Evolutionary conservation across 2,329 filamentous ascomycete genomes (phyloP).

Genomic region (Fusarium kyushuense): DNA sequence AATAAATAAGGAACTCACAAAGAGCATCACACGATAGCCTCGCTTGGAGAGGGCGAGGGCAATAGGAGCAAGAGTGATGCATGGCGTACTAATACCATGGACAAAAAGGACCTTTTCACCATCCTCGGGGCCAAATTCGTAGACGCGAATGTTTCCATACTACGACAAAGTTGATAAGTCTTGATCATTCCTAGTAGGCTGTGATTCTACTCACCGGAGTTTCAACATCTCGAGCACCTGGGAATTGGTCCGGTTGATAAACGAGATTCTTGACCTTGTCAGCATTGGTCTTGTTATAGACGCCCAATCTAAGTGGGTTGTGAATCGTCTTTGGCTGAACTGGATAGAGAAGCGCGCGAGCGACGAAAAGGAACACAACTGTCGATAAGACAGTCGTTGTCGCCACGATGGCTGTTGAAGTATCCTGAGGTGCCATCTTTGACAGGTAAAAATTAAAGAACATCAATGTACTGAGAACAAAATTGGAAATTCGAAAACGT

Average conservation of each 20-base stretch:
- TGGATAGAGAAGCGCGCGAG: slow-evolving; percentile 56
- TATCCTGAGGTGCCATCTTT: slow-evolving; percentile 31
- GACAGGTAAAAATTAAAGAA: background rate
- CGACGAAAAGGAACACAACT: slow-evolving; percentile 54
- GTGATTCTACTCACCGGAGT: slow-evolving; percentile 65
- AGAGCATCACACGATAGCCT: slow-evolving; percentile 85
- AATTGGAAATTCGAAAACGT: slow-evolving; percentile 4
- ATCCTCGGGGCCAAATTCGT: slow-evolving; percentile 82
- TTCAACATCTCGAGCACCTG: slow-evolving; percentile 77
- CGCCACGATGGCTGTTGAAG: slow-evolving; percentile 50
- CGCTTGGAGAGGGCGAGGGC: slow-evolving; percentile 74
- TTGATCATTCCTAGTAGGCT: background rate
- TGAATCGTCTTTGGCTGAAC: slow-evolving; percentile 55
- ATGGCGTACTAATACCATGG: slow-evolving; percentile 87
- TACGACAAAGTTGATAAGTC: slow-evolving; percentile 43
- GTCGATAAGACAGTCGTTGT: slow-evolving; percentile 59
- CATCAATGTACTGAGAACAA: background rate
- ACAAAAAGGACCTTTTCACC: slow-evolving; percentile 82
- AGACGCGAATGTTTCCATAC: slow-evolving; percentile 81
- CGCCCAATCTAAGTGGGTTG: slow-evolving; percentile 59
- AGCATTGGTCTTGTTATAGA: slow-evolving; percentile 51
- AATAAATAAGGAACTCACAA: slow-evolving; percentile 58
- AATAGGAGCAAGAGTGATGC: slow-evolving; percentile 76
- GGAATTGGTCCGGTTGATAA: slow-evolving; percentile 77
- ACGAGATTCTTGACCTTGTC: slow-evolving; percentile 55